Conservation (phyloP, 2,329 filamentous ascomycete genomes). For the Shiraia bambusicola region DNA sequence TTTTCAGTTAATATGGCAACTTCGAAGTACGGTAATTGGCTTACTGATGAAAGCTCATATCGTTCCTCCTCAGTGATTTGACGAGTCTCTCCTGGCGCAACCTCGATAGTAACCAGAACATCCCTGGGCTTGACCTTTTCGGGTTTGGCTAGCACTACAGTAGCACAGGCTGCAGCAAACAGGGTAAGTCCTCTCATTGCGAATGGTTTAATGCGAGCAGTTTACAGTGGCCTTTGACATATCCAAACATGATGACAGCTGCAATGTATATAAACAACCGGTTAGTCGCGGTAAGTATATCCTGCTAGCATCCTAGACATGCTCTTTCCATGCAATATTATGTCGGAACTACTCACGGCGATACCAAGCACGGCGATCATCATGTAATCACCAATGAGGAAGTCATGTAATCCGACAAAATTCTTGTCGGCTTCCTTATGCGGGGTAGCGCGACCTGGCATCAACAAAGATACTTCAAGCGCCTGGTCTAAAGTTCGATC, state of each 20-base stretch:
- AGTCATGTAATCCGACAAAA: neutral
- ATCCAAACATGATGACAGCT: neutral
- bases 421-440: slow-evolving; percentile 12
- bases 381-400: neutral
- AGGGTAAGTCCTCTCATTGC: slow-evolving; percentile 10
- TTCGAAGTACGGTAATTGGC: neutral
- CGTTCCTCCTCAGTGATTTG: slow-evolving; percentile 92
- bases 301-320: neutral
- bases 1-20: neutral
- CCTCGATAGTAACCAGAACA: slow-evolving; percentile 70
- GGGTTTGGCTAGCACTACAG: slow-evolving; percentile 12
- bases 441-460: slow-evolving; percentile 3
- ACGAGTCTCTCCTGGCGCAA: slow-evolving; percentile 71
- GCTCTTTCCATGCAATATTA: slow-evolving; percentile 4
- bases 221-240: neutral
- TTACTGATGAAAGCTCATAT: slow-evolving; percentile 77
- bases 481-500: slow-evolving; percentile 2
- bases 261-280: slow-evolving; percentile 1
- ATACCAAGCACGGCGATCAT: slow-evolving; percentile 5
- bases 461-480: neutral
- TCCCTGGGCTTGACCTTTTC: slow-evolving; percentile 13
- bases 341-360: neutral
- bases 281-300: neutral
- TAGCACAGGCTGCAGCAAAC: slow-evolving; percentile 13
- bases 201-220: slow-evolving; percentile 1